Evolutionary conservation across 2,329 filamentous ascomycete species (phyloP), one percentile per base, ranked within the genome.

Genomic region (Xylaria hypoxylon): DNA sequence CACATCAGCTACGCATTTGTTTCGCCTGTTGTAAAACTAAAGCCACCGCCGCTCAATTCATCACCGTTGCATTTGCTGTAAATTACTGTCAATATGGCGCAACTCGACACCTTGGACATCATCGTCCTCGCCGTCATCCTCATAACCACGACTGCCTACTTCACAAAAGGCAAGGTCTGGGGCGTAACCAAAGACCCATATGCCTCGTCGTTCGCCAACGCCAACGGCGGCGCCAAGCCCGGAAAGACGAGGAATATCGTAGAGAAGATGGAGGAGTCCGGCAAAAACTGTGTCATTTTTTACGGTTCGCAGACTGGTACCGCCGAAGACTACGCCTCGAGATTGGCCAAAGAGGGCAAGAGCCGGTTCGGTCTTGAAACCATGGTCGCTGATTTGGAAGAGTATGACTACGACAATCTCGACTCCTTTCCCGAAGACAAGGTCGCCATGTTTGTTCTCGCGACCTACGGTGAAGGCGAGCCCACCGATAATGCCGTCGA

Each of bases 251-350:
- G 96, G 73, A 94, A 97, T 80, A 94, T 99, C 70, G 78, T 97
- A 67, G 92, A 98, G 85, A 97, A 97, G 83, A 92, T 99, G 90
- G 92, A 97, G 24, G 94, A 98, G 83, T 90, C 89, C 11, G 91
- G 90, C 80, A 99, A 98, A 85, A 98, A 99, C 83, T 97, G 95
- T 80, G 91, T 99, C 71, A 91, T 99, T 76, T 97, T 99, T 85
- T 99, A 97, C 79, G 96, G 96, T 72, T 99, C 96, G 35, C 96
- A 99, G 83, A 99, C 96, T 22, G 96, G 96, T 75, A 99, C 96
- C 45, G 96, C 96, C 56, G 96, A 99, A 83, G 96, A 99, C 80
- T 99, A 99, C 78, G 96, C 96, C 71, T 97, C 95, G 13, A 89
- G 96, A 74, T 84, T 99, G 73, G 94, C 96, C 72, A 99, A 99